Evolutionary conservation across 129 eudicot species (phyloP).

Genomic region (Sambucus nigra): DNA sequence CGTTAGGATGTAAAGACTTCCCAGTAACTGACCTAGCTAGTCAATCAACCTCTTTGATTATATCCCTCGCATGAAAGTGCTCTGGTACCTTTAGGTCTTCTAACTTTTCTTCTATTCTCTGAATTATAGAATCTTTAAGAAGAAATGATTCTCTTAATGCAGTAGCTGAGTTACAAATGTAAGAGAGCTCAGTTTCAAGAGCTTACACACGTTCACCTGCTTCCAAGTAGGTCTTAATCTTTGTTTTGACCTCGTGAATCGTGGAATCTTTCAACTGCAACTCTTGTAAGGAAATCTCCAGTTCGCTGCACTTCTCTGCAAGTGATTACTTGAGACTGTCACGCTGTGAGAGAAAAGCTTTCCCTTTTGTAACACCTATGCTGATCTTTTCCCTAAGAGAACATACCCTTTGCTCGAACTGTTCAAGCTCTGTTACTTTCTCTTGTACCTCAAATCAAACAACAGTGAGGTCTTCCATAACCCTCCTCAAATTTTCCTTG

Average conservation of each 20-base stretch:
- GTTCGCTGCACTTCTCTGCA: constrained; percentile 55
- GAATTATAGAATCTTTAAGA: constrained; percentile 85
- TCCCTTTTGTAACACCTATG: constrained; percentile 94
- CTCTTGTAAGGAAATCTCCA: constrained; percentile 71
- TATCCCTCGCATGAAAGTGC: constrained; percentile 66
- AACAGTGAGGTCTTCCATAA: constrained; percentile 30
- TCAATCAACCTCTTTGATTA: constrained; percentile 83
- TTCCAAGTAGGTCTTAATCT: constrained; percentile 68
- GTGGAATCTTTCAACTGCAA: constrained; percentile 61
- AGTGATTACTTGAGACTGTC: constrained; percentile 81
- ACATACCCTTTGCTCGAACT: constrained; percentile 77
- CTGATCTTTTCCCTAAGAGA: constrained; percentile 85
- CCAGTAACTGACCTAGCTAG: constrained; percentile 67
- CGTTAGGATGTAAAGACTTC: constrained; percentile 37
- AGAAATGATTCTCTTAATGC: constrained; percentile 91
- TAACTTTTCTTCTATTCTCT: constrained; percentile 79
- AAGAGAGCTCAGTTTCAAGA: constrained; percentile 92
- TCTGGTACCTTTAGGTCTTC: constrained; percentile 92
- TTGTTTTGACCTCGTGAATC: constrained; percentile 65
- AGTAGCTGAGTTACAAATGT: constrained; percentile 96
- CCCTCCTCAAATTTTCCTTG: constrained; percentile 51
- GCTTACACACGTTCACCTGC: constrained; percentile 99
- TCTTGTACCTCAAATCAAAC: constrained; percentile 25
- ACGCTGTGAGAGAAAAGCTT: constrained; percentile 87
- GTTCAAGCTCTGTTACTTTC: constrained; percentile 69